phyloP scores from a whole-genome alignment of 306 rosid species.

The Purshia tridentata region DNA sequence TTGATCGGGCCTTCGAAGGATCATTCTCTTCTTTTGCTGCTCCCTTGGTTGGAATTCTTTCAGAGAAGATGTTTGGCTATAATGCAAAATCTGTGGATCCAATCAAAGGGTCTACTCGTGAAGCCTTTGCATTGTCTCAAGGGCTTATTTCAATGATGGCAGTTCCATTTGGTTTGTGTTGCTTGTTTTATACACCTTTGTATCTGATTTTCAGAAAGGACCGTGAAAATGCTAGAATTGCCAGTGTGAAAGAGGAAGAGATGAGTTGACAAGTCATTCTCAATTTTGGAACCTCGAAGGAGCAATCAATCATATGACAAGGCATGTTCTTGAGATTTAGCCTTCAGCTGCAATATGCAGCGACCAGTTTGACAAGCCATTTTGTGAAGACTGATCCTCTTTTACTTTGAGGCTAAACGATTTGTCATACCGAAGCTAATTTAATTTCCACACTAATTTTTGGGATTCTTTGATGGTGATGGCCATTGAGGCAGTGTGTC shows the following conservation, averaged over 20 bases:
- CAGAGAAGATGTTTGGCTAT: slow-evolving; percentile 84
- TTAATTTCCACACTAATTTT: background rate
- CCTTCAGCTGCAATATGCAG: background rate
- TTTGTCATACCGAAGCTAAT: background rate
- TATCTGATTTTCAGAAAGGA: slow-evolving; percentile 62
- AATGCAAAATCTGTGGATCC: slow-evolving; percentile 70
- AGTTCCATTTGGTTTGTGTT: slow-evolving; percentile 83
- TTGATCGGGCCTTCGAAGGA: slow-evolving; percentile 96
- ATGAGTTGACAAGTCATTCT: slow-evolving; percentile 33
- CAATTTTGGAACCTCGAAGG: background rate
- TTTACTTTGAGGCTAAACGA: background rate
- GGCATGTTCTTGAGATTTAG: slow-evolving; percentile 7
- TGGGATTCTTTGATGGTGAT: slow-evolving; percentile 2
- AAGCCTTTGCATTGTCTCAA: slow-evolving; percentile 87
- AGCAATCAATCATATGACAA: background rate
- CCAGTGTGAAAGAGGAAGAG: slow-evolving; percentile 54
- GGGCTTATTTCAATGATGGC: slow-evolving; percentile 89
- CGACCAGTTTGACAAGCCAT: slow-evolving; percentile 15
- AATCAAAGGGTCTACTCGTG: slow-evolving; percentile 56
- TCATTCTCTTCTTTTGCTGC: slow-evolving; percentile 93
- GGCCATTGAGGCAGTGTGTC: background rate
- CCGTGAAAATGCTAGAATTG: slow-evolving; percentile 64
- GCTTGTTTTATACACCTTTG: slow-evolving; percentile 87
- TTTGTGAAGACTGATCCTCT: slow-evolving; percentile 15
- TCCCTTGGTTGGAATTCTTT: slow-evolving; percentile 93